Percentiles rank a stretch among this genome's conserved stretches.
phyloP scores from a whole-genome alignment of 139 green algal genomes.

The Chlorella sp. region DNA sequence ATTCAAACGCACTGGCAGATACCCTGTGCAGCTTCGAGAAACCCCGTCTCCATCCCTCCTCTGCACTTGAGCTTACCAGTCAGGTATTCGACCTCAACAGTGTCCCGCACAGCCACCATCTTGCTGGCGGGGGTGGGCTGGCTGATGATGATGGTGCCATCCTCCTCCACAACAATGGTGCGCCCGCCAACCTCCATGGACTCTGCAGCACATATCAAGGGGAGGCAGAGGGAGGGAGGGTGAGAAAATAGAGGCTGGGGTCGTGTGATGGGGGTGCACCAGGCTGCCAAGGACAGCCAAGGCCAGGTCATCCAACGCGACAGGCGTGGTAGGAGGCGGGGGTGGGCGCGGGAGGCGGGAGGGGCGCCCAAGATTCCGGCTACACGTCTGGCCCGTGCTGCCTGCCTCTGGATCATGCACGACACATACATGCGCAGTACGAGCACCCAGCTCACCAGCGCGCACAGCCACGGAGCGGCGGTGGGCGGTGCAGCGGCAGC shows the following conservation, averaged over 20 bases:
- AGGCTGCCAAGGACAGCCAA: no score
- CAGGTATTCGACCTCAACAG: conserved; percentile 12
- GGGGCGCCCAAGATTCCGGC: background rate
- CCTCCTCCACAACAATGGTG: conserved; percentile 18
- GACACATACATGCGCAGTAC: background rate
- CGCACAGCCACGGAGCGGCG: background rate
- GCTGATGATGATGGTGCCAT: conserved; percentile 30
- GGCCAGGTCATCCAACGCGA: background rate
- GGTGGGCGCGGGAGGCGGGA: background rate
- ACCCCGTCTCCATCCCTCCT: no score
- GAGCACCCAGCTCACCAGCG: background rate
- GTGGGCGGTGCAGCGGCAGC: conserved; percentile 5
- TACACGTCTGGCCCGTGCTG: background rate
- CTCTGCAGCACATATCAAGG: background rate
- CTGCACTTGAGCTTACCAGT: background rate
- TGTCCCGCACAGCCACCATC: background rate
- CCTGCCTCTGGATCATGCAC: background rate
- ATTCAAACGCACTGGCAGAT: no score
- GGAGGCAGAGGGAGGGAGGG: background rate
- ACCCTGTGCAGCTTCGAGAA: no score
- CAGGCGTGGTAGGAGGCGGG: no score
- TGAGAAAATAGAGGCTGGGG: no score
- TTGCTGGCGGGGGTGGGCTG: background rate
- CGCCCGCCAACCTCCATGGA: conserved; percentile 9
- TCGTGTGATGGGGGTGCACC: background rate